These are phyloP conservation scores for Globisporangium echinulatum DNA, from an alignment of 352 stramenopile genomes.

Conservation along the genomic window DNA sequence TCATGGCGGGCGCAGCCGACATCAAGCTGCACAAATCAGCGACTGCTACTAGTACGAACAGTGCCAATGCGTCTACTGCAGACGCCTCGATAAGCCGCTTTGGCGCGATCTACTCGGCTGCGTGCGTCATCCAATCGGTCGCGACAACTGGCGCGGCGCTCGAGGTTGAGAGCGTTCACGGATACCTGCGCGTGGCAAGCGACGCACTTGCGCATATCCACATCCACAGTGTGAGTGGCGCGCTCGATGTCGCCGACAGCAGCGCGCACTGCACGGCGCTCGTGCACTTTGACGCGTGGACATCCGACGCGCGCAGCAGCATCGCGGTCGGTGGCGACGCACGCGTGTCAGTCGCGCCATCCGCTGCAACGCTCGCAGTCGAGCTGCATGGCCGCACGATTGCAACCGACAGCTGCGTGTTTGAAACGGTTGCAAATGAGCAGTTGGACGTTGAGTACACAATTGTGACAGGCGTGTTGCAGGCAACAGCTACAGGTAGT, in stretches of 20 bases:
- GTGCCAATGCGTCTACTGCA: not conserved
- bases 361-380: slow-evolving; percentile 38
- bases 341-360: slow-evolving; percentile 56
- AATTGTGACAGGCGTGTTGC: slow-evolving; percentile 51
- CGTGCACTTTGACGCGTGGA: slow-evolving; percentile 73
- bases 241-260: slow-evolving; percentile 63
- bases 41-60: slow-evolving; percentile 14
- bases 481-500: slow-evolving; percentile 10
- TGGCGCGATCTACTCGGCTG: slow-evolving; percentile 66
- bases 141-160: slow-evolving; percentile 26
- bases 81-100: slow-evolving; percentile 17
- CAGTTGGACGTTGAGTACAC: slow-evolving; percentile 72
- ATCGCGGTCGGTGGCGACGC: slow-evolving; percentile 67
- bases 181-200: slow-evolving; percentile 49
- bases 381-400: slow-evolving; percentile 62
- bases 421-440: slow-evolving; percentile 45
- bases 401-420: slow-evolving; percentile 34
- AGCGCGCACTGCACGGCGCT: slow-evolving; percentile 41
- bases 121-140: slow-evolving; percentile 38
- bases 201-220: slow-evolving; percentile 40
- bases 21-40: slow-evolving; percentile 33
- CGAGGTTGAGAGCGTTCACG: slow-evolving; percentile 60
- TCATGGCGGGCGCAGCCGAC: slow-evolving; percentile 48
- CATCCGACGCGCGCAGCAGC: slow-evolving; percentile 33
- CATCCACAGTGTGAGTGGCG: slow-evolving; percentile 64